phyloP scores from a whole-genome alignment of 2,329 filamentous ascomycete species.

The Pezicula carpinea region DNA sequence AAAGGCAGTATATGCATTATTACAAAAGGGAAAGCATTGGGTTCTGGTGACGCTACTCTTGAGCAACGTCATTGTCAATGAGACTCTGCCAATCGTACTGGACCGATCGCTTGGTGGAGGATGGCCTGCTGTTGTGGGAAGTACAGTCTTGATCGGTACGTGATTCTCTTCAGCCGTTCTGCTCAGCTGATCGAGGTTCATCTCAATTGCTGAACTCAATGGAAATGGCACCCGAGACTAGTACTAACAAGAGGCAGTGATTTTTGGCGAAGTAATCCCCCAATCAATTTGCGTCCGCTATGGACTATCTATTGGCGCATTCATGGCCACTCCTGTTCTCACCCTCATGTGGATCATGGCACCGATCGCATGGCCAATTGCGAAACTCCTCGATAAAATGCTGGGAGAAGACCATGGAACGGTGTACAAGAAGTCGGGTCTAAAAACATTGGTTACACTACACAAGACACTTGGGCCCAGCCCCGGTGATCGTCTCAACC shows the following conservation, averaged over 20 bases:
- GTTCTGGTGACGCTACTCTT: slow-evolving; percentile 90
- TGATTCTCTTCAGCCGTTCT: background rate
- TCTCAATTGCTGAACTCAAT: no score
- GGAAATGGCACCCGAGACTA: background rate
- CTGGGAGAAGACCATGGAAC: slow-evolving; percentile 94
- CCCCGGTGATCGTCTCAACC: slow-evolving; percentile 80
- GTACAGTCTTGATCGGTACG: slow-evolving; percentile 87
- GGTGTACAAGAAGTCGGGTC: slow-evolving; percentile 93
- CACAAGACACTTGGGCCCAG: slow-evolving; percentile 87
- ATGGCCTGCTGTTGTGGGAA: slow-evolving; percentile 88
- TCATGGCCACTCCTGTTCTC: slow-evolving; percentile 85
- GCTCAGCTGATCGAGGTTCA: no score
- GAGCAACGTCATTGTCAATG: slow-evolving; percentile 97
- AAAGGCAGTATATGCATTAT: slow-evolving; percentile 69
- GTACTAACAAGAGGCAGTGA: slow-evolving; percentile 56
- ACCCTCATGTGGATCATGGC: slow-evolving; percentile 87
- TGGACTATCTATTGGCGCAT: slow-evolving; percentile 89
- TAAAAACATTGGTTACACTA: slow-evolving; percentile 93
- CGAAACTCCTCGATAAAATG: slow-evolving; percentile 89
- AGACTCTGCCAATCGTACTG: slow-evolving; percentile 90
- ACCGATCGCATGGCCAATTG: slow-evolving; percentile 88
- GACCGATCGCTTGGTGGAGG: slow-evolving; percentile 92
- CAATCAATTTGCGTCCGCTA: slow-evolving; percentile 96
- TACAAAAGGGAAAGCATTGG: slow-evolving; percentile 94
- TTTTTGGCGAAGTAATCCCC: slow-evolving; percentile 94